Conservation (phyloP, 495 filamentous ascomycete genomes). For the Penicillium ucsense region DNA sequence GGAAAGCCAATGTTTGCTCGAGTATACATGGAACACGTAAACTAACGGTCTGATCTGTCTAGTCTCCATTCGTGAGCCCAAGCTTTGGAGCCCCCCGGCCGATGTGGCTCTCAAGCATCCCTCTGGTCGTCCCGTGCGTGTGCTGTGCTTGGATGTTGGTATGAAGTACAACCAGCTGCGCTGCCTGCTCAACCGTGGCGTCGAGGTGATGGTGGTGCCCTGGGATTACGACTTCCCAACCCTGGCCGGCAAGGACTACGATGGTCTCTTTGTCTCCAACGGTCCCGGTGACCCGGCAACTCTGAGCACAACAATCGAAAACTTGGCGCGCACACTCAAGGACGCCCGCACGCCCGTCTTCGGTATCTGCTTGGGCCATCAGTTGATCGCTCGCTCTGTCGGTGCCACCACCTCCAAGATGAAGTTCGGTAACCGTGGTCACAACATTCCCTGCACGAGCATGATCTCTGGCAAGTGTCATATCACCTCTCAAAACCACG, state of each 20-base stretch:
- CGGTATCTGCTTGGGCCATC: slow-evolving; percentile 94
- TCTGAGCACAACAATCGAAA: slow-evolving; percentile 62
- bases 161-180: slow-evolving; percentile 96
- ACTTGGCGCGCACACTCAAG: slow-evolving; percentile 60
- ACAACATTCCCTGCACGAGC: slow-evolving; percentile 97
- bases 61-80: slow-evolving; percentile 82
- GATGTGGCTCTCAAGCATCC: slow-evolving; percentile 66
- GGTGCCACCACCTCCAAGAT: slow-evolving; percentile 87
- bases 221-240: slow-evolving; percentile 87
- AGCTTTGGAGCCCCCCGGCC: slow-evolving; percentile 64
- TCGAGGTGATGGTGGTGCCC: slow-evolving; percentile 88
- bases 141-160: slow-evolving; percentile 90
- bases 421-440: slow-evolving; percentile 98
- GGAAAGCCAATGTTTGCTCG: not conserved
- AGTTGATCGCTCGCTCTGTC: slow-evolving; percentile 82
- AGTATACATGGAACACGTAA: too few species aligned
- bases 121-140: slow-evolving; percentile 72
- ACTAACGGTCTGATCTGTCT: slow-evolving; percentile 4
- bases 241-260: slow-evolving; percentile 69
- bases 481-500: slow-evolving; percentile 98
- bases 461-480: slow-evolving; percentile 90
- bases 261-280: slow-evolving; percentile 95
- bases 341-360: slow-evolving; percentile 80
- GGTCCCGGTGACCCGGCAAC: slow-evolving; percentile 91
- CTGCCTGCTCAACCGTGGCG: slow-evolving; percentile 81